A percentile compares a stretch with the other conserved stretches of the same genome.
phyloP scores from a whole-genome alignment of 306 rosid species.

The Abrus precatorius region DNA sequence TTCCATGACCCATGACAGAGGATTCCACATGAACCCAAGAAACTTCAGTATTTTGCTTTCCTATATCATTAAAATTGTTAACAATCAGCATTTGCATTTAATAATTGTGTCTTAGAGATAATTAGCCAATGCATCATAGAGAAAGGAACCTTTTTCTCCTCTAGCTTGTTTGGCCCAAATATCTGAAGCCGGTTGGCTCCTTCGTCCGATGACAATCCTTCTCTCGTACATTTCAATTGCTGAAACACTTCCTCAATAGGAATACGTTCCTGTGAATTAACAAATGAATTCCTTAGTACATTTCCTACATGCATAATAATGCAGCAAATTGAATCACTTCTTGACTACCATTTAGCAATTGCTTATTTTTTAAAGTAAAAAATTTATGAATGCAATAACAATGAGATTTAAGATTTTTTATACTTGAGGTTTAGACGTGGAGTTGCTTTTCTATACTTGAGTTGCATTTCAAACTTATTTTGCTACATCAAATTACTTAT shows the following conservation, averaged over 20 bases:
- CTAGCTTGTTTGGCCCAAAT: slow-evolving; percentile 97
- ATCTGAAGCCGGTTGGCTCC: slow-evolving; percentile 88
- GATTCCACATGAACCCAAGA: slow-evolving; percentile 99
- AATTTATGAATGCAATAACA: not conserved
- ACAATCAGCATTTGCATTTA: slow-evolving; percentile 47
- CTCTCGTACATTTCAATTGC: slow-evolving; percentile 85
- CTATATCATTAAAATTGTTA: slow-evolving; percentile 54
- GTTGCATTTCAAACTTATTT: slow-evolving; percentile 3
- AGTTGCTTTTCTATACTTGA: not conserved
- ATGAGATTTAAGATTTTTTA: too few relatives aligned
- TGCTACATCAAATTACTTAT: not conserved
- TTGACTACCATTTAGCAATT: slow-evolving; percentile 12
- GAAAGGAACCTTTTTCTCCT: slow-evolving; percentile 83
- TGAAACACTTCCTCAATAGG: slow-evolving; percentile 94
- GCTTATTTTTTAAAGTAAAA: not conserved
- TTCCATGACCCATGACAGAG: slow-evolving; percentile 99
- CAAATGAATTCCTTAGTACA: slow-evolving; percentile 29
- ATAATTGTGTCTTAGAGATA: not conserved
- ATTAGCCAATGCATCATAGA: not conserved
- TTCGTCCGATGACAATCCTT: slow-evolving; percentile 77
- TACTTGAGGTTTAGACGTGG: not conserved
- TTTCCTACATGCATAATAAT: slow-evolving; percentile 13
- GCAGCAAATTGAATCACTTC: slow-evolving; percentile 13
- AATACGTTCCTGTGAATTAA: slow-evolving; percentile 75
- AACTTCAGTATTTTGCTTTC: slow-evolving; percentile 96